Base-by-base conservation (phyloP, 371 early-diverging fungal species). In the Vairimorpha necatrix region DNA sequence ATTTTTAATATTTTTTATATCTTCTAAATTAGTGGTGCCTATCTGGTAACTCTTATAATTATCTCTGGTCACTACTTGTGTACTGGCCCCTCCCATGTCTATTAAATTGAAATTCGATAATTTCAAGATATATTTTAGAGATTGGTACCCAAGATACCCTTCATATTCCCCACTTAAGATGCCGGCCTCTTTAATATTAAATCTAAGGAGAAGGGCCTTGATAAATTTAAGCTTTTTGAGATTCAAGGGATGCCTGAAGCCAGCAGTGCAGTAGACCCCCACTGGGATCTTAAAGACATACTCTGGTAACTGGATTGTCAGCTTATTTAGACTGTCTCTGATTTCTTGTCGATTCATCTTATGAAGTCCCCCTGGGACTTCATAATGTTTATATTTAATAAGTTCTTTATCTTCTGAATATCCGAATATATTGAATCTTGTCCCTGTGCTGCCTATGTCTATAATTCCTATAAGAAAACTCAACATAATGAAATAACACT, bases 401-500 rank as follows among this genome's bases (percentile, higher is more conserved):
- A 20, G 28, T 60, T 61, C 42, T 34, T 72, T 76, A 20, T 76
- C 69, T 28, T 61, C 28, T 18, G 69, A 58, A 69, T 82, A 81
- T 30, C 61, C 46, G 72, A 79, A 84, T 7, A 84, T 72, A 38
- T 81, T 80, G 20, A 84, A 53, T 48, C 84, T 69, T 33, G 83
- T 84, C 3, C 83, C 82, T 13, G 84, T 82, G 11, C 76, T 72
- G 7, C 84, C 84, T 30, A 79, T 81, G 71, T 84, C 84, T 66
- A 84, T 69, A 33, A 78, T 58, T 22, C 67, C 69, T 13, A 50
- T n/a, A 13, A 50, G n/a, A 50, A 50, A 50, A 22, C 4, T 14
- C 4, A 50, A n/a, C 50, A 50, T 50, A 13, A 6, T 42, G 16
- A 42, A 42, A 42, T 16, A n/a, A n/a, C n/a, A n/a, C n/a, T n/a